Evolutionary conservation across 2,329 filamentous ascomycete species (phyloP), one percentile per base, ranked within the genome.

Genomic region (Verruconis gallopava): DNA sequence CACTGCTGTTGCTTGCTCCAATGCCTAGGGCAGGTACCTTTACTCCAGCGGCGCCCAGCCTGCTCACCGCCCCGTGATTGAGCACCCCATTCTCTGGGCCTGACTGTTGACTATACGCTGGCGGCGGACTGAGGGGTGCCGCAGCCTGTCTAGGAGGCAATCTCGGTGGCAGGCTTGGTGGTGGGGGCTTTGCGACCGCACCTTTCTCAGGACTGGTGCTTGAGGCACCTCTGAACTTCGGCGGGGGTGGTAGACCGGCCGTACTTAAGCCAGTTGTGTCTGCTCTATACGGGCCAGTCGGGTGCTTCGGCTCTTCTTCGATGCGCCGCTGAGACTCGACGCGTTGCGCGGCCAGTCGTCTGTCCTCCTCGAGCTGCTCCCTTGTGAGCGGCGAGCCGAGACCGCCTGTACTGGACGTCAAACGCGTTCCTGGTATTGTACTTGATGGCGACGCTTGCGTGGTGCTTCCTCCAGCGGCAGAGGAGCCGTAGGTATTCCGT

Each of bases 1-100:
- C 55, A 38, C 56, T 57, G 45, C 55, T 56, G n/a, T 52, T 52
- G 44, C 49, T 61, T 37, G 54, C 57, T 3, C 76, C 78, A 46
- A 93, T 93, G 4, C 81, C 81, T 3, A 94, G 66, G 0, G 73
- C 81, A 1, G 85, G 80, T 0, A 94, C 84, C 0, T 79, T 82
- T 4, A 94, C 69, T 1, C 86, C 86, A 1, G 83, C 79, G 28
- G 76, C 72, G 9, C 78, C 75, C 5, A 95, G 68, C 33, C 84
- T 72, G 44, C 64, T 69, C 43, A 80, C 57, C 4, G 85, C 79
- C 4, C 68, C 73, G 50, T 73, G 68, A 42, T 77, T 76, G 34
- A 77, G 50, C 62, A 55, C 12, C 58, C 58, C 30, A 60, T 55
- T 15, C 49, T 54, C 41, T 51, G 59, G 38, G 44, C 58, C 43